phyloP scores from a whole-genome alignment of 352 stramenopile species.

The Phytopythium cucurbitacearum region DNA sequence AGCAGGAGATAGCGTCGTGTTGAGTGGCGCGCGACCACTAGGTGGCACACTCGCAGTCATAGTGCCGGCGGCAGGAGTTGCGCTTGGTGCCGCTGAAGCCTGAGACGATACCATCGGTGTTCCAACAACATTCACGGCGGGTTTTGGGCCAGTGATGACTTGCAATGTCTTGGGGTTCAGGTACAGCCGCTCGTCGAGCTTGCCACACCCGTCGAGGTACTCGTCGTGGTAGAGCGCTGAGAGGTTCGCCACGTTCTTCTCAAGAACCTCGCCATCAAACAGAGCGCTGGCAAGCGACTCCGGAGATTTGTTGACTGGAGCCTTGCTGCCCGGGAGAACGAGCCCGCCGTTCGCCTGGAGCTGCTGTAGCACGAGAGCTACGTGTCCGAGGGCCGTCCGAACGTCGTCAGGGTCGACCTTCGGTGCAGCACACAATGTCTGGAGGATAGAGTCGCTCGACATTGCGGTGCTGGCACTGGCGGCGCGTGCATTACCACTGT shows the following conservation, averaged over 20 bases:
- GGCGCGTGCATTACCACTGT: not conserved
- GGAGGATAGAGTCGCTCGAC: conserved; percentile 27
- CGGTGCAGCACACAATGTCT: conserved; percentile 41
- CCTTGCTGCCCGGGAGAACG: conserved; percentile 3
- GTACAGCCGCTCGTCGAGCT: conserved; percentile 61
- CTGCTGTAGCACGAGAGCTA: conserved; percentile 37
- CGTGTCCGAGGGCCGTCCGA: conserved; percentile 26
- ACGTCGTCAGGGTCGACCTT: conserved; percentile 46
- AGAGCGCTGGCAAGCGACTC: conserved; percentile 19
- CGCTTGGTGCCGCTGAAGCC: conserved; percentile 4
- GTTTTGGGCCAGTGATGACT: conserved; percentile 26
- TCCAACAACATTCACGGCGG: not conserved
- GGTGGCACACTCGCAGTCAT: conserved; percentile 5
- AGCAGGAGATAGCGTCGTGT: conserved; percentile 27
- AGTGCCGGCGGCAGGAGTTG: conserved; percentile 20
- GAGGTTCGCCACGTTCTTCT: conserved; percentile 33
- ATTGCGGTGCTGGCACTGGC: not conserved
- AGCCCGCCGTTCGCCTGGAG: conserved; percentile 24
- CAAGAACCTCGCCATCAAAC: conserved; percentile 31
- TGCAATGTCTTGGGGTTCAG: conserved; percentile 24
- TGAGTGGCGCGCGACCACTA: not conserved
- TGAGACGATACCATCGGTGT: not conserved
- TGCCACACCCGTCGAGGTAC: conserved; percentile 43
- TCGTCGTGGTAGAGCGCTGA: conserved; percentile 32
- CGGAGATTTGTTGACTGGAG: not conserved